These are phyloP conservation scores for Phytophthora ohioensis DNA, from an alignment of 352 stramenopile species.

Conservation along the genomic window DNA sequence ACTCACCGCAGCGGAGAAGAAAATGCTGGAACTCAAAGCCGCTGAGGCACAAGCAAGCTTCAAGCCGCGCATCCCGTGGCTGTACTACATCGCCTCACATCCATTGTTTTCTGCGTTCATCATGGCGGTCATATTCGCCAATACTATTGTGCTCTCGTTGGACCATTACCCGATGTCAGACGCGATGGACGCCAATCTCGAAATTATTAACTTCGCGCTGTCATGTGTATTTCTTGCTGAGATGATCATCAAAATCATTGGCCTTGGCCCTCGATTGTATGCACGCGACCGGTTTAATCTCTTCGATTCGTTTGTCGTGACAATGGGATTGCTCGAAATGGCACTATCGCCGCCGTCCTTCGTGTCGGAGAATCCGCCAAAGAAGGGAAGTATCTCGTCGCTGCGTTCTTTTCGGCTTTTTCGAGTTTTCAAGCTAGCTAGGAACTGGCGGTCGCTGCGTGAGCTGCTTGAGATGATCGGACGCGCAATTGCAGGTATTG, in stretches of 20 bases:
- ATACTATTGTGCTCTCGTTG: conserved; percentile 82
- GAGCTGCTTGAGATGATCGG: conserved; percentile 91
- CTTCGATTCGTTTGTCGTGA: conserved; percentile 87
- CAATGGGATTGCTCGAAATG: conserved; percentile 75
- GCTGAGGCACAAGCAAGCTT: conserved; percentile 17
- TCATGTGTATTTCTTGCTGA: conserved; percentile 77
- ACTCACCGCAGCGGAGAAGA: conserved; percentile 34
- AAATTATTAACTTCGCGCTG: conserved; percentile 82
- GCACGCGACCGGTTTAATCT: conserved; percentile 76
- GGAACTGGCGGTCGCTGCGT: conserved; percentile 91
- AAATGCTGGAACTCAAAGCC: conserved; percentile 28
- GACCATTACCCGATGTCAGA: conserved; percentile 83
- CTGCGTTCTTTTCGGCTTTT: conserved; percentile 92
- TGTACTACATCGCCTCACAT: conserved; percentile 67
- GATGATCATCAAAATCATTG: conserved; percentile 83
- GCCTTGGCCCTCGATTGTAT: conserved; percentile 77
- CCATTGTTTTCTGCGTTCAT: conserved; percentile 61
- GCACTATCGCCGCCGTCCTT: conserved; percentile 72
- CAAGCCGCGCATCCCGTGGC: conserved; percentile 37
- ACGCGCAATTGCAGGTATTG: conserved; percentile 89
- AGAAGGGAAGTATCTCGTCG: conserved; percentile 83
- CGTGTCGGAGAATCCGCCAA: conserved; percentile 53
- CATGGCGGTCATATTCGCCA: conserved; percentile 80
- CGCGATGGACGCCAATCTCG: conserved; percentile 52
- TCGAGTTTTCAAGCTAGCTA: conserved; percentile 94